Base-by-base conservation (phyloP, 2,329 filamentous ascomycete species). In the Beauveria varroae region DNA sequence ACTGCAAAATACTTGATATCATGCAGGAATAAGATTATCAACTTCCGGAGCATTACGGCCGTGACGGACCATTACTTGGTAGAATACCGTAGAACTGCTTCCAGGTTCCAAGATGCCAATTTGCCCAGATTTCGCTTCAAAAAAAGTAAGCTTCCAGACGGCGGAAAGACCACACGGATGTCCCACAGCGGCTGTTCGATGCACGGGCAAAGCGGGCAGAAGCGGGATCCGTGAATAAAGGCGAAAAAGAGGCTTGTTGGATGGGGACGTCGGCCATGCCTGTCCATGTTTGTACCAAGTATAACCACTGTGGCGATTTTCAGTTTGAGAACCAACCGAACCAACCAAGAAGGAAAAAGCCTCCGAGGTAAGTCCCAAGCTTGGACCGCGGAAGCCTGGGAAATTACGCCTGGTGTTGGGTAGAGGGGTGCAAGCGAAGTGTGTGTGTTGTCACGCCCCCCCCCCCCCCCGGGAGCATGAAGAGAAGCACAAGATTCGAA, bases 181-280 rank as follows among this genome's bases (percentile, higher is more conserved):
- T 60, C 57, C 57, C 57, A 53, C 57, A 60, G 57, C 57, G 49
- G 57, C 57, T 53, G 46, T 18, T 52, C 57, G 57, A 60, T 60
- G 57, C 26, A 26, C 49, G 20, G 43, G 28, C 41, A 30, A 28
- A 50, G 24, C 41, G 41, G 34, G 34, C 34, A 37, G 34, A 6
- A 37, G 34, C 34, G 34, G 34, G 34, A 37, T 37, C 34, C 14
- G 2, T 37, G 34, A 37, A 37, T 37, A 37, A 16, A 3, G 5
- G 34, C 14, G 5, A 14, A 37, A 37, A 5, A 37, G 34, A 37
- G 34, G 34, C 34, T 37, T 37, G 34, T 14, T 37, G 30, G 30
- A 34, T 34, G 34, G 34, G 34, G 34, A 37, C 34, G 12, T 37
- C 5, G 34, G 34, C 34, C 12, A 37, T 16, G 34, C 34, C 34